A percentile compares a stretch with the other conserved stretches of the same genome.
Conservation (phyloP, 768 basidiomycete genomes). For the Clitopilus hobsonii region DNA sequence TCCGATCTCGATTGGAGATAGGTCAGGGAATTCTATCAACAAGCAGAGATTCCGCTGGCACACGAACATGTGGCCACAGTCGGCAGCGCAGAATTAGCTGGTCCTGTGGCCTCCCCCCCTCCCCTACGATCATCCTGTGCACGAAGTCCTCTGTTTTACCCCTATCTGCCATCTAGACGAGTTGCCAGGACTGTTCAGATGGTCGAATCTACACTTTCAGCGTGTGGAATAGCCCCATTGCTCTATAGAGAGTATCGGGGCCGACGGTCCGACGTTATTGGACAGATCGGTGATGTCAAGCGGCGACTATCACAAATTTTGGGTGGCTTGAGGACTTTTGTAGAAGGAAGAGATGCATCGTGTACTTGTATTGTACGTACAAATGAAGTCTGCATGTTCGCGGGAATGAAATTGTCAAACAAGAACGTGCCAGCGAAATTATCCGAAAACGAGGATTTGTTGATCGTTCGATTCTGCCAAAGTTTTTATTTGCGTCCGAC, state of each 20-base stretch:
- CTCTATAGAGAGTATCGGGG: too few relatives aligned
- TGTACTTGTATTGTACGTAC: neutral
- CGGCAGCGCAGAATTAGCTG: neutral
- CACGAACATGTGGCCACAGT: neutral
- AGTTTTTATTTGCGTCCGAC: slow-evolving; percentile 10
- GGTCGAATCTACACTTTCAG: neutral
- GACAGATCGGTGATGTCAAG: neutral
- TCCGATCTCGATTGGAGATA: too few relatives aligned
- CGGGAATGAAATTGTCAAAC: neutral
- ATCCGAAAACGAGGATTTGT: neutral
- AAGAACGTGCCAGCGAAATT: neutral
- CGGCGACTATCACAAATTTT: neutral
- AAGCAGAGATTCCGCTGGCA: neutral
- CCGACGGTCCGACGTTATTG: neutral
- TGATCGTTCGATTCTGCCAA: slow-evolving; percentile 14
- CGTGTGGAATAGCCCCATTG: neutral
- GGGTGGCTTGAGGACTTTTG: neutral
- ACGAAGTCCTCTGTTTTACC: neutral
- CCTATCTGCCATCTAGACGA: too few relatives aligned
- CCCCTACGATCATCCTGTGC: neutral
- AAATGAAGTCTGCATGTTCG: neutral
- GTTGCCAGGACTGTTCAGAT: neutral
- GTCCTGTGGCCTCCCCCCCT: neutral
- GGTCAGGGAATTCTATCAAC: too few relatives aligned
- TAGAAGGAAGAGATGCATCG: neutral